Evolutionary conservation across 2,329 filamentous ascomycete species (phyloP), one percentile per base, ranked within the genome.

Genomic region (Fusarium armeniacum): DNA sequence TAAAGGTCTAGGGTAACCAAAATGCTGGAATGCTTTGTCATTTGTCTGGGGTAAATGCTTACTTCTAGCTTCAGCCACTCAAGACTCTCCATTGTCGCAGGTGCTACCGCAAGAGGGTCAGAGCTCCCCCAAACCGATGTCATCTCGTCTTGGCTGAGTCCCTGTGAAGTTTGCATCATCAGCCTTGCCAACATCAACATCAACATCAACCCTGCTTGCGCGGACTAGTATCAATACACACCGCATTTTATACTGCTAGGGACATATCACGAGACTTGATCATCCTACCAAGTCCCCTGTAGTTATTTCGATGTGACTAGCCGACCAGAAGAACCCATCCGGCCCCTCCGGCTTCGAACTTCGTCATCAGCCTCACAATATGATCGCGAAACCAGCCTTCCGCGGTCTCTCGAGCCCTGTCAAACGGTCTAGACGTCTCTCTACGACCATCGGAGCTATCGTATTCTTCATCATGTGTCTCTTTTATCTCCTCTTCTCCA

Each of bases 391-490:
- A 62, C 54, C 51, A 49, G 54, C 49, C 50, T 56, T 59, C 46
- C 60, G 59, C 58, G 65, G 58, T 53, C 67, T 70, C 58, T 58
- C 59, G 20, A 67, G 60, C 38, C 65, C 66, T 11, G 46, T 50
- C 33, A 61, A 62, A 24, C 49, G 58, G 26, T 46, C 55, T n/a
- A 71, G 73, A 15, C 71, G 73, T 18, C 50, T 73, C 40, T 65
- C 72, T 4, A 50, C 67, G 49, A 51, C 75, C 35, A 26, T 73
- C 5, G 66, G 68, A 26, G 71, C 49, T 16, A 55, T 47, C 10
- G 54, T 56, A n/a, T 46, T 75, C 56, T 75, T 75, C 63, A 69
- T 76, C 44, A 73, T 76, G 69, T 70, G 60, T 18, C n/a, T 75
- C 33, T 67, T 74, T 64, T 72, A 75, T 65, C 53, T 77, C 26